Percentiles rank a stretch among this genome's conserved stretches.
Conservation (phyloP, 2,329 filamentous ascomycete genomes). For the Eurotiales sp. region DNA sequence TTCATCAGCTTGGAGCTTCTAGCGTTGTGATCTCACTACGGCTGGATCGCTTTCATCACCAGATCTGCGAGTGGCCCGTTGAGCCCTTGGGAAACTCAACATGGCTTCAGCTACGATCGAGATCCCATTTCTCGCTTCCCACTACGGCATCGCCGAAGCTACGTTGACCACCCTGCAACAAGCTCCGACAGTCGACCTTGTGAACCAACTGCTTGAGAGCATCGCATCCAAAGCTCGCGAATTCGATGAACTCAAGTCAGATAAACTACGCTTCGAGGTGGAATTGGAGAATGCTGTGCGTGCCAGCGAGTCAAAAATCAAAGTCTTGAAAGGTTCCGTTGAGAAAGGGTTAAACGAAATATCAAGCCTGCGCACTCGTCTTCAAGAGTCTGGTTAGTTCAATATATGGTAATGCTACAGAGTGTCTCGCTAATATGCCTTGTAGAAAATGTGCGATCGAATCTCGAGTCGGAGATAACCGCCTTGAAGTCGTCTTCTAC, state of each 20-base stretch:
- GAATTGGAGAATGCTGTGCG: conserved; percentile 89
- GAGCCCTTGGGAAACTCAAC: conserved; percentile 16
- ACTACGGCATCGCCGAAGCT: conserved; percentile 56
- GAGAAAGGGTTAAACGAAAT: conserved; percentile 82
- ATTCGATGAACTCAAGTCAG: conserved; percentile 74
- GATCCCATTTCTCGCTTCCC: conserved; percentile 56
- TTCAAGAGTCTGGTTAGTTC: conserved; percentile 71
- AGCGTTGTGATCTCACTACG: not conserved
- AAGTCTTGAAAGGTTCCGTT: conserved; percentile 73
- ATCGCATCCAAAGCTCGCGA: conserved; percentile 77
- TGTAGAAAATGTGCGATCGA: conserved; percentile 71
- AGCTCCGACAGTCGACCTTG: conserved; percentile 69
- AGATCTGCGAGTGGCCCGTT: conserved; percentile 8
- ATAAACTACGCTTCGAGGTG: conserved; percentile 85
- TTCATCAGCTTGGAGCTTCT: not conserved
- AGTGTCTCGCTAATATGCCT: not conserved
- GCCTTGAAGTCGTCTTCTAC: conserved; percentile 70
- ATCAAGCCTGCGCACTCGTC: conserved; percentile 73
- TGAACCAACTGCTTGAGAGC: conserved; percentile 68
- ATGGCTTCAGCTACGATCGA: conserved; percentile 58
- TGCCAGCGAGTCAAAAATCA: conserved; percentile 75
- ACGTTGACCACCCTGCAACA: conserved; percentile 54
- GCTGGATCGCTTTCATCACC: not conserved
- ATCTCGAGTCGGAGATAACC: conserved; percentile 78
- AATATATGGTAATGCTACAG: not conserved